A percentile compares a stretch with the other conserved stretches of the same genome.
Conservation (phyloP, 2,329 filamentous ascomycete species). For the Colletotrichum paranaense region DNA sequence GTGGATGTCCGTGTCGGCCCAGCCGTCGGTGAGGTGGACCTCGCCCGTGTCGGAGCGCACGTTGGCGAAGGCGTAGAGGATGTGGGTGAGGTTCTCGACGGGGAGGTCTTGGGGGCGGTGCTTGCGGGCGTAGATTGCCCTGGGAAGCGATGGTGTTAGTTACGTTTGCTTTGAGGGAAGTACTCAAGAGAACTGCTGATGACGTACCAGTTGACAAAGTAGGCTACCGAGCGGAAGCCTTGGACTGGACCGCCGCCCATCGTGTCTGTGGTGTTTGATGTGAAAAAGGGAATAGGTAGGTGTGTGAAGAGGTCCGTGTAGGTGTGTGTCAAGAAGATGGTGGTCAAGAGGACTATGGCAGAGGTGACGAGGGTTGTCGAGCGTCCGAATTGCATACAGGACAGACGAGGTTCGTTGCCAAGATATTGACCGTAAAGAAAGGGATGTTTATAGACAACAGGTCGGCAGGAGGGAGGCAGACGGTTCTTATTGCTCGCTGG, state of each 20-base stretch:
- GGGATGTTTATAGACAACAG: neutral
- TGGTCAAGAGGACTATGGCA: conserved; percentile 36
- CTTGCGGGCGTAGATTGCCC: conserved; percentile 88
- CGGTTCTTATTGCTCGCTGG: conserved; percentile 15
- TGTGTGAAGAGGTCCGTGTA: conserved; percentile 36
- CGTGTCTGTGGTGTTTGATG: conserved; percentile 13
- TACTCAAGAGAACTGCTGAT: neutral
- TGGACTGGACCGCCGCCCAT: conserved; percentile 58
- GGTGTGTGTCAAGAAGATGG: conserved; percentile 36
- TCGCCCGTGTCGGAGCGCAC: conserved; percentile 82
- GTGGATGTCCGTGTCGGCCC: conserved; percentile 80
- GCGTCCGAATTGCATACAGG: conserved; percentile 32
- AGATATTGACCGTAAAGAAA: neutral
- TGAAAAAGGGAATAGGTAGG: conserved; percentile 10
- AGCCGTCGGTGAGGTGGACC: conserved; percentile 73
- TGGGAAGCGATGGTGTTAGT: conserved; percentile 35
- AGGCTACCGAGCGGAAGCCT: conserved; percentile 75
- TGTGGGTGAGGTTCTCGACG: conserved; percentile 83
- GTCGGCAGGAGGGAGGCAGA: neutral
- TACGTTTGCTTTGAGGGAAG: neutral
- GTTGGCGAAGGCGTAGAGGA: conserved; percentile 93
- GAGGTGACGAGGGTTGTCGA: conserved; percentile 34
- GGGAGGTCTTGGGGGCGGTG: conserved; percentile 89
- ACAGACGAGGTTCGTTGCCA: conserved; percentile 6
- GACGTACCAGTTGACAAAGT: conserved; percentile 77